Conservation (phyloP, 1,284 basidiomycete genomes). For the Naganishia albida region DNA sequence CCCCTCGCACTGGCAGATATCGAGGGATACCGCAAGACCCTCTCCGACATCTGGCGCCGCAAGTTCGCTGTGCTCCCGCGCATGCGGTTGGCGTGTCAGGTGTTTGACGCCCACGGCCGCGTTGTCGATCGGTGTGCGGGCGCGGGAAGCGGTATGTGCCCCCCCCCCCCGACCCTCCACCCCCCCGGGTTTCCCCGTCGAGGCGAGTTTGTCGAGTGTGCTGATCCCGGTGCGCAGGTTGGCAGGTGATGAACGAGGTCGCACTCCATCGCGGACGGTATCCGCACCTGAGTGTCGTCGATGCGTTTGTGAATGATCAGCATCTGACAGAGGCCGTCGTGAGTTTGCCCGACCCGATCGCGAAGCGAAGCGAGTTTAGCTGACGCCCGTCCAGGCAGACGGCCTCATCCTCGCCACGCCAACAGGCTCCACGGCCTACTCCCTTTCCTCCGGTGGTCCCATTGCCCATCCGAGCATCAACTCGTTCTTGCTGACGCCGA, state of each 20-base stretch:
- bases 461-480: constrained; percentile 93
- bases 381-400: constrained; percentile 66
- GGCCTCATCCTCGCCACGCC: constrained; percentile 94
- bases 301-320: constrained; percentile 92
- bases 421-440: constrained; percentile 96
- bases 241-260: constrained; percentile 98
- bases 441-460: constrained; percentile 90
- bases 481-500: constrained; percentile 87
- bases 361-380: too few species aligned
- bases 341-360: constrained; percentile 52
- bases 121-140: constrained; percentile 16
- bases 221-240: constrained; percentile 59
- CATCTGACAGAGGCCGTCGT: constrained; percentile 94
- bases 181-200: not conserved
- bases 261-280: constrained; percentile 87
- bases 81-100: constrained; percentile 71
- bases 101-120: constrained; percentile 24
- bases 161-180: not conserved
- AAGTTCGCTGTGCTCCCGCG: constrained; percentile 68
- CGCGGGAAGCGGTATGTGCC: not conserved
- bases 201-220: too few species aligned
- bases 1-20: constrained; percentile 63
- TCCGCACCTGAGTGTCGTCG: constrained; percentile 89
- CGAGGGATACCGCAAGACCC: constrained; percentile 60
- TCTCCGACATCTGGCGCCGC: constrained; percentile 36